These are phyloP conservation scores for Ustilago vetiveriae DNA, from an alignment of 1,284 basidiomycete species.

Conservation along the genomic window DNA sequence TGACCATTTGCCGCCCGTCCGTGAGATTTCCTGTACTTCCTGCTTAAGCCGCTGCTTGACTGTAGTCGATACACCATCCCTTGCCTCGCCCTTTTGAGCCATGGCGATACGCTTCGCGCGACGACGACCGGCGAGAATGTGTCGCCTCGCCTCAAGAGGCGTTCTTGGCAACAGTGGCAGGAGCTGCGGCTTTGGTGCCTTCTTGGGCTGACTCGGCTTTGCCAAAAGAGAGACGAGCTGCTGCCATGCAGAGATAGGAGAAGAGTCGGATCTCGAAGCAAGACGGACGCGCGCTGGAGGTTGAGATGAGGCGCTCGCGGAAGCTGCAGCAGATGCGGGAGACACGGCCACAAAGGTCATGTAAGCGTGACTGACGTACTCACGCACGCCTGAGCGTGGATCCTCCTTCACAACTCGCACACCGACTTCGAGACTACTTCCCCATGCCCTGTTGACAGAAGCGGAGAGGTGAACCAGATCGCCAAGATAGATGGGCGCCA, in stretches of 20 bases:
- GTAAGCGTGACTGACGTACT: constrained; percentile 68
- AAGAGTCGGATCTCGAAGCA: constrained; percentile 28
- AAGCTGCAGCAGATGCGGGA: constrained; percentile 10
- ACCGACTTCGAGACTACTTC: constrained; percentile 67
- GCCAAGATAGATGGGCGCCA: constrained; percentile 57
- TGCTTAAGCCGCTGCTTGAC: constrained; percentile 52
- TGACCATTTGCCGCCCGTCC: constrained; percentile 33
- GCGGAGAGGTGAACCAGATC: constrained; percentile 64
- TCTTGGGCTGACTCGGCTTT: constrained; percentile 1
- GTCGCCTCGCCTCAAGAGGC: constrained; percentile 66
- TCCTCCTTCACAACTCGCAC: constrained; percentile 66
- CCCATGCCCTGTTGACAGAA: constrained; percentile 68
- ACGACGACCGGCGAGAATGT: constrained; percentile 67
- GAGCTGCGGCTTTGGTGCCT: constrained; percentile 49
- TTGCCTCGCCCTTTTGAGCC: constrained; percentile 44
- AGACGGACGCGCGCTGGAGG: constrained; percentile 46
- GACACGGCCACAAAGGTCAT: constrained; percentile 67
- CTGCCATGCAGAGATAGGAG: constrained; percentile 20
- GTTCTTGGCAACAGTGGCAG: constrained; percentile 60
- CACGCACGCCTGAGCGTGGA: constrained; percentile 43
- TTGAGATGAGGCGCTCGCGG: constrained; percentile 4
- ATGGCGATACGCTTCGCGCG: constrained; percentile 64
- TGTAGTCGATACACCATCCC: constrained; percentile 47
- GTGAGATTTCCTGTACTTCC: constrained; percentile 50
- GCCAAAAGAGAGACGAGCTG: constrained; percentile 13